phyloP scores from a whole-genome alignment of 2,329 filamentous ascomycete genomes.

The Ambrosiella beaveri region DNA sequence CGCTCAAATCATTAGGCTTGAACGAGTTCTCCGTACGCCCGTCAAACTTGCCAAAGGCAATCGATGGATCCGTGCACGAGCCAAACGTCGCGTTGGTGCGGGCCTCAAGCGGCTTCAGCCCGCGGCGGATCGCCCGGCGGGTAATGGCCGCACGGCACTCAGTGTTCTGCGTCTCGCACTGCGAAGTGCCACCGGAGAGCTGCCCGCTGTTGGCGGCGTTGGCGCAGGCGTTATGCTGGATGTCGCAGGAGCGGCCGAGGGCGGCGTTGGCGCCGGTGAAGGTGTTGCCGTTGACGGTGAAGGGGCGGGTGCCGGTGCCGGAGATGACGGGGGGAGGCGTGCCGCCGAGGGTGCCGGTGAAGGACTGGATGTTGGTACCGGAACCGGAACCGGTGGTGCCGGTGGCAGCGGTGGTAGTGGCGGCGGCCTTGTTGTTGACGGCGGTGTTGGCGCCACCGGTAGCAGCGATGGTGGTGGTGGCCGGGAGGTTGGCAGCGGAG shows the following conservation, averaged over 20 bases:
- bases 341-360: conserved; percentile 28
- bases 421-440: background rate
- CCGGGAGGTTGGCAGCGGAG: conserved; percentile 1
- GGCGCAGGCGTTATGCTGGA: conserved; percentile 33
- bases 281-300: conserved; percentile 35
- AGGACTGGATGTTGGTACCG: conserved; percentile 26
- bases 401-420: conserved; percentile 5
- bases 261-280: conserved; percentile 32
- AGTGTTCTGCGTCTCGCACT: conserved; percentile 28
- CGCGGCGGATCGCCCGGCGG: conserved; percentile 12
- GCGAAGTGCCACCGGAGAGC: conserved; percentile 16
- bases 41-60: conserved; percentile 31
- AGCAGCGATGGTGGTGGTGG: conserved; percentile 7
- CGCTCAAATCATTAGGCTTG: conserved; percentile 22
- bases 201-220: conserved; percentile 30
- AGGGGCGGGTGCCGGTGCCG: conserved; percentile 23
- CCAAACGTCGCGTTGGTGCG: conserved; percentile 21
- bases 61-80: conserved; percentile 29
- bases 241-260: conserved; percentile 30
- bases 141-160: conserved; percentile 20
- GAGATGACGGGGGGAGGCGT: conserved; percentile 25
- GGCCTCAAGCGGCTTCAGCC: conserved; percentile 1
- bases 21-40: conserved; percentile 28
- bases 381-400: conserved; percentile 8
- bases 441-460: background rate